Conservation (phyloP, 2,329 filamentous ascomycete species). For the Ascochyta pisi region DNA sequence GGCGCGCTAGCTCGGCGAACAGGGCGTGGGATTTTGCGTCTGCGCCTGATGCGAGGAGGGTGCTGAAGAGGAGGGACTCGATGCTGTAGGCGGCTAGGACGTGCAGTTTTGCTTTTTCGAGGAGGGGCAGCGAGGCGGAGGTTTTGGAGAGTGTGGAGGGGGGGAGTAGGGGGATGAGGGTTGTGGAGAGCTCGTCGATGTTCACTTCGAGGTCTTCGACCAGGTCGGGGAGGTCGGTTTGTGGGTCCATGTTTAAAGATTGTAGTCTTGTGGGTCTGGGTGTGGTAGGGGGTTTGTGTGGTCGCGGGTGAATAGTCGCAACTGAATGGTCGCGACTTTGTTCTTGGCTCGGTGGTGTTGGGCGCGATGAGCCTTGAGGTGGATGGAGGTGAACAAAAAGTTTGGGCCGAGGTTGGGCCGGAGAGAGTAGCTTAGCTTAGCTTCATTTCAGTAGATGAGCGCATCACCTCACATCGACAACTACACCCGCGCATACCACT, state of each 20-base stretch:
- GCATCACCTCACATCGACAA: neutral
- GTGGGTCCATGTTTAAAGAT: conserved; percentile 56
- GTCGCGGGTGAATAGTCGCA: too few species aligned
- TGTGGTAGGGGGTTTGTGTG: neutral
- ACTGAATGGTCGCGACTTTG: neutral
- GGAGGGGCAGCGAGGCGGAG: conserved; percentile 81
- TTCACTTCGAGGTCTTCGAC: conserved; percentile 78
- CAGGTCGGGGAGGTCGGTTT: conserved; percentile 67
- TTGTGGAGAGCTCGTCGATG: conserved; percentile 78
- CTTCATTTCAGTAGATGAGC: conserved; percentile 2
- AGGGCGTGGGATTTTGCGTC: conserved; percentile 84
- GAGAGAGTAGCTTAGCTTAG: neutral
- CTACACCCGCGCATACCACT: neutral
- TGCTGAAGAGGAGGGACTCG: conserved; percentile 86
- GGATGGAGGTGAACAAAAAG: conserved; percentile 21
- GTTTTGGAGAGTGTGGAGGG: conserved; percentile 68
- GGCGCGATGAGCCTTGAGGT: neutral
- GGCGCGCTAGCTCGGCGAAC: conserved; percentile 82
- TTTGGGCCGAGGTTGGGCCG: conserved; percentile 30
- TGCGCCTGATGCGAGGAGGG: conserved; percentile 77
- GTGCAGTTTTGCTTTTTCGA: conserved; percentile 94
- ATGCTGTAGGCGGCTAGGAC: conserved; percentile 88
- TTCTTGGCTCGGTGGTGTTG: neutral
- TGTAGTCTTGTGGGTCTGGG: too few species aligned
- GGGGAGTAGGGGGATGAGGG: conserved; percentile 75